phyloP scores from a whole-genome alignment of 305 asterid species.

The Solanum hybrid region DNA sequence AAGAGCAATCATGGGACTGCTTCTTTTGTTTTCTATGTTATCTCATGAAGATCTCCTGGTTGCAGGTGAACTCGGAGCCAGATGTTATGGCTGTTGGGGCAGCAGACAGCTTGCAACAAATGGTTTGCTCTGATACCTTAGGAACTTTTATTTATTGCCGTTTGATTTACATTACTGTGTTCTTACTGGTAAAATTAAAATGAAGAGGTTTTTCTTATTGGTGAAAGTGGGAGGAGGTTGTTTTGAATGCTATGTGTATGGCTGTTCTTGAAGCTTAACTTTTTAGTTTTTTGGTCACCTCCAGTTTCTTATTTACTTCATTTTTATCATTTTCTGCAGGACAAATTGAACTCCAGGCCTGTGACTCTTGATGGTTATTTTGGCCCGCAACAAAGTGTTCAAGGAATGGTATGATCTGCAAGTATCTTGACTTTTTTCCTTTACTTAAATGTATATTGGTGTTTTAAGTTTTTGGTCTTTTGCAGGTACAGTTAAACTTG shows the following conservation, averaged over 20 bases:
- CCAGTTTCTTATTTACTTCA: neutral
- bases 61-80: conserved; percentile 65
- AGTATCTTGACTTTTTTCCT: neutral
- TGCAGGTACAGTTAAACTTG: conserved; percentile 82
- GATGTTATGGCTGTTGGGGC: conserved; percentile 61
- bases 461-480: conserved; percentile 22
- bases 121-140: conserved; percentile 43
- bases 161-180: neutral
- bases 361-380: conserved; percentile 78
- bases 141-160: conserved; percentile 5
- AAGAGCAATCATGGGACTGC: neutral
- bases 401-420: conserved; percentile 65
- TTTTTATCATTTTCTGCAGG: conserved; percentile 31
- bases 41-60: conserved; percentile 9
- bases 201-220: neutral
- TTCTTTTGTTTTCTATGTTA: neutral
- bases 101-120: conserved; percentile 70
- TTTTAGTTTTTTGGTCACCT: neutral
- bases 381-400: conserved; percentile 68
- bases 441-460: neutral
- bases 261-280: neutral
- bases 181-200: neutral
- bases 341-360: conserved; percentile 68
- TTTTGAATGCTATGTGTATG: neutral
- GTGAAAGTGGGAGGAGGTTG: neutral